Base-by-base conservation (phyloP, 345 rosid genomes). In the Abelmoschus esculentus region DNA sequence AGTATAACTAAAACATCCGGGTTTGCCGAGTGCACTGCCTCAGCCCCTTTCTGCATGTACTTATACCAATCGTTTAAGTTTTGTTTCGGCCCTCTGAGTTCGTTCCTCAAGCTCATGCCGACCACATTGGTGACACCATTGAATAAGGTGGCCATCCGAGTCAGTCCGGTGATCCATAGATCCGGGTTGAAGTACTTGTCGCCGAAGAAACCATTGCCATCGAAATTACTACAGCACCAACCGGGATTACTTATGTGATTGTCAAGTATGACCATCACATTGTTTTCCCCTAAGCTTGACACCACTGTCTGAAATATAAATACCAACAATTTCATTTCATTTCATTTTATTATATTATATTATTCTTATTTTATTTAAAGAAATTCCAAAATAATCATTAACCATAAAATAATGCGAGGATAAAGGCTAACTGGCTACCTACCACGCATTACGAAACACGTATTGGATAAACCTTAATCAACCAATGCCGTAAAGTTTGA, bases 171-270 rank as follows among this genome's bases (percentile, higher is more conserved):
- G 76, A 87, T 70, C 99, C 99, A 96, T 7, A 46, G 66, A 55
- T 83, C 85, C 3, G 99, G 98, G 53, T 84, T 78, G 60, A 96
- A 92, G 77, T 80, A 87, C 10, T 47, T 75, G 75, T 96, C 99
- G 18, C 99, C 99, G 65, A 92, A 90, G 83, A 96, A 96, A n/a
- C 99, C 98, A 76, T 90, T 92, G 60, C 89, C 98, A 19, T 96
- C 98, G 34, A 38, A 66, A 69, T 53, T 80, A 61, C 84, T 75
- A 73, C 99, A 92, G 26, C 99, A 96, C 99, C 99, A 96, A 22
- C 97, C 96, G 5, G 99, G 98, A 65, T 81, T 85, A 77, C 89
- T 92, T 49, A 96, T 58, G 82, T 96, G 98, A 81, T 96, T 92
- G 86, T 96, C 99, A 5, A 90, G 62, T 72, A 96, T 89, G 73